phyloP scores from a whole-genome alignment of 805 yeast genomes.

The Pichia kluyveri region DNA sequence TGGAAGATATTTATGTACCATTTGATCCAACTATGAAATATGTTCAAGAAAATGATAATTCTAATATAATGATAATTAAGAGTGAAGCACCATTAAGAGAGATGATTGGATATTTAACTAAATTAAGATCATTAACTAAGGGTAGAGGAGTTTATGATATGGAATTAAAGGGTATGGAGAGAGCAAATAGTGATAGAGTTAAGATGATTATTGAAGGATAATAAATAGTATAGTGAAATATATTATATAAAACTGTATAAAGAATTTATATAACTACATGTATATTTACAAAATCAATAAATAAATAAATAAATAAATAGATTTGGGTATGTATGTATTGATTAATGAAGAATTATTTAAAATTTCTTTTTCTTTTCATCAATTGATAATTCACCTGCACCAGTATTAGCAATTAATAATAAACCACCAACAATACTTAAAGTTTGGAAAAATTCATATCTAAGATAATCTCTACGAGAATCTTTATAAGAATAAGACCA shows the following conservation, averaged over 20 bases:
- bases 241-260: background rate
- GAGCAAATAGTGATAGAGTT: slow-evolving; percentile 47
- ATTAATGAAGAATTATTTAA: background rate
- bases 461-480: slow-evolving; percentile 77
- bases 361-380: slow-evolving; percentile 84
- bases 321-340: too few species aligned
- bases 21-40: slow-evolving; percentile 55
- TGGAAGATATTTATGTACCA: slow-evolving; percentile 62
- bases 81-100: slow-evolving; percentile 82
- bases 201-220: slow-evolving; percentile 23
- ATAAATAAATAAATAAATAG: background rate
- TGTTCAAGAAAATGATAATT: slow-evolving; percentile 16
- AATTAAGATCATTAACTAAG: slow-evolving; percentile 73
- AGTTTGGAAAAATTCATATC: slow-evolving; percentile 92
- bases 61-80: slow-evolving; percentile 45
- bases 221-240: background rate
- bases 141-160: slow-evolving; percentile 82
- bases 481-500: slow-evolving; percentile 70
- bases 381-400: slow-evolving; percentile 89
- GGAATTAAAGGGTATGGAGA: slow-evolving; percentile 67
- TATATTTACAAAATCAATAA: background rate
- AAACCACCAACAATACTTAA: slow-evolving; percentile 92
- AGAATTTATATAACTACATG: background rate
- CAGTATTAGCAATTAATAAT: slow-evolving; percentile 82
- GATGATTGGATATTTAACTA: slow-evolving; percentile 82